Conservation (phyloP, 106 monocot genomes). For the Narthecium ossifragum region DNA sequence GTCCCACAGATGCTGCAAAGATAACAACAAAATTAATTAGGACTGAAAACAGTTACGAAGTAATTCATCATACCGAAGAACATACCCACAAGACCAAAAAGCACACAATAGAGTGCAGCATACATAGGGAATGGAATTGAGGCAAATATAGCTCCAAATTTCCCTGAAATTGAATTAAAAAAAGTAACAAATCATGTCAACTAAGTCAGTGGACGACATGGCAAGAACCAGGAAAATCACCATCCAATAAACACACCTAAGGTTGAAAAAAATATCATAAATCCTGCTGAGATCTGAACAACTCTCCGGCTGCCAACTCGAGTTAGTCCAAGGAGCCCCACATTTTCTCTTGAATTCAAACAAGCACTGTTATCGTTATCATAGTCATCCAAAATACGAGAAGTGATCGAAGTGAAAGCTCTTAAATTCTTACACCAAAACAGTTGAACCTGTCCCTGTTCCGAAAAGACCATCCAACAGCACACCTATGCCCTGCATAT, state of each 20-base stretch:
- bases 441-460: conserved; percentile 55
- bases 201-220: neutral
- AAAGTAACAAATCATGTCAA: no score
- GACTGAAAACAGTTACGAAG: neutral
- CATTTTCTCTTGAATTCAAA: conserved; percentile 50
- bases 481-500: conserved; percentile 53
- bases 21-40: neutral
- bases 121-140: conserved; percentile 74
- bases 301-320: conserved; percentile 72
- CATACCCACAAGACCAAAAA: conserved; percentile 68
- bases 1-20: conserved; percentile 62
- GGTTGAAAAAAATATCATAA: conserved; percentile 72
- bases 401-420: no score
- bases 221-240: neutral
- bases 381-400: conserved; percentile 6
- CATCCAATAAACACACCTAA: conserved; percentile 17
- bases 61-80: neutral
- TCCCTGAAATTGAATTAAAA: conserved; percentile 32
- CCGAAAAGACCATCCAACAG: conserved; percentile 62
- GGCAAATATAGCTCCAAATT: conserved; percentile 73
- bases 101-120: conserved; percentile 65
- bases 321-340: conserved; percentile 70
- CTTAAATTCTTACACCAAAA: conserved; percentile 53
- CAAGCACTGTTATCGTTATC: conserved; percentile 2
- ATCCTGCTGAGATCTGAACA: conserved; percentile 62